Evolutionary conservation across 805 yeast species (phyloP).

Genomic region (Naumovozyma castellii): DNA sequence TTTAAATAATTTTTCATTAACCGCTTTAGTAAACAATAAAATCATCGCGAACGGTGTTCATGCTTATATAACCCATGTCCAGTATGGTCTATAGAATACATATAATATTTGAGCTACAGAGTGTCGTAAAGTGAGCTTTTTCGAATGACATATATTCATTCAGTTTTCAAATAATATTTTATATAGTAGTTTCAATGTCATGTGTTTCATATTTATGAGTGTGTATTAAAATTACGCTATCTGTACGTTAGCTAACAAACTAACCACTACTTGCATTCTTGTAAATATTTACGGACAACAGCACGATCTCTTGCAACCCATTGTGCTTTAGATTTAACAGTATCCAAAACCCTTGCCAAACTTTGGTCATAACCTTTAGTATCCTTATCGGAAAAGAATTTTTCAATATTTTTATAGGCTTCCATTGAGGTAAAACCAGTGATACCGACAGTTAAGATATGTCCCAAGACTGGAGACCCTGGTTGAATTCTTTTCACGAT

Average conservation of each 20-base stretch:
- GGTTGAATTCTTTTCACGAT: slow-evolving; percentile 66
- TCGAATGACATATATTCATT: too few relatives aligned
- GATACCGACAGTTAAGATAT: slow-evolving; percentile 55
- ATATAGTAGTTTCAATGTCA: too few relatives aligned
- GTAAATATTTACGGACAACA: slow-evolving; percentile 42
- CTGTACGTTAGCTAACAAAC: too few relatives aligned
- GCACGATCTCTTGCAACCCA: slow-evolving; percentile 52
- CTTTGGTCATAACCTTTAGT: slow-evolving; percentile 58
- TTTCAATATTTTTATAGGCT: slow-evolving; percentile 41
- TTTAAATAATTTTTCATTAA: background rate
- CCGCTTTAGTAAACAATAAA: background rate
- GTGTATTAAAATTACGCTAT: too few relatives aligned
- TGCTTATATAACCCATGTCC: too few relatives aligned
- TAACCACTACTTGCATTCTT: too few relatives aligned
- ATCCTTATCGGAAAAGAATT: slow-evolving; percentile 43
- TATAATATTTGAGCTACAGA: too few relatives aligned
- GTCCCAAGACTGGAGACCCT: slow-evolving; percentile 67
- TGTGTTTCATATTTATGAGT: too few relatives aligned
- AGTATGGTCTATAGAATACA: too few relatives aligned
- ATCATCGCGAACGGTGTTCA: background rate
- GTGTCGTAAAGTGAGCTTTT: too few relatives aligned
- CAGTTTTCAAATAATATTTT: too few relatives aligned
- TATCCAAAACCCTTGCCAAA: slow-evolving; percentile 57
- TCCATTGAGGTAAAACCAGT: slow-evolving; percentile 50
- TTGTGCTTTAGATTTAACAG: slow-evolving; percentile 43